Percentiles rank a stretch among this genome's conserved stretches.
phyloP scores from a whole-genome alignment of 805 yeast genomes.

The Candida boidinii region DNA sequence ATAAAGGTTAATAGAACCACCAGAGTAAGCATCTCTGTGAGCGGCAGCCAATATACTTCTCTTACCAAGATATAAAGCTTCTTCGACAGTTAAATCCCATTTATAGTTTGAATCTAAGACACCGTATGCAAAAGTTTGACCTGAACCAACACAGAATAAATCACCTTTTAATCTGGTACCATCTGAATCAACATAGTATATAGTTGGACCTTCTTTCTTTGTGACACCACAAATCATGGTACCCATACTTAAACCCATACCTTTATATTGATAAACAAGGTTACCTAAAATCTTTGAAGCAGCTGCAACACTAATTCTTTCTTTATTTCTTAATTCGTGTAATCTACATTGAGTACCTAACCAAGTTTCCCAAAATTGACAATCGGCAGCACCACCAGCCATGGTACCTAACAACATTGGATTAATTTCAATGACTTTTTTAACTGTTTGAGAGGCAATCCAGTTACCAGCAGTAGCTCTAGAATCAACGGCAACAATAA shows the following conservation, averaged over 20 bases:
- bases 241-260: constrained; percentile 98
- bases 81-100: constrained; percentile 90
- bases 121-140: constrained; percentile 99
- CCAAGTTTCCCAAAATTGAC: constrained; percentile 99
- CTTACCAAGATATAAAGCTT: constrained; percentile 89
- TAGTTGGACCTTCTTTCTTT: constrained; percentile 89
- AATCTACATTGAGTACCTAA: constrained; percentile 92
- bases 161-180: constrained; percentile 95
- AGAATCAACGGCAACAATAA: constrained; percentile 93
- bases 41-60: constrained; percentile 96
- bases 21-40: constrained; percentile 96
- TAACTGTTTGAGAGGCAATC: constrained; percentile 97
- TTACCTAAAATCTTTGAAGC: constrained; percentile 91
- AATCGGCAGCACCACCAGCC: constrained; percentile 99
- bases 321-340: constrained; percentile 90
- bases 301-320: constrained; percentile 91
- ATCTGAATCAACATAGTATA: constrained; percentile 94
- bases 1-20: constrained; percentile 90
- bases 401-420: constrained; percentile 92
- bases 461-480: constrained; percentile 97
- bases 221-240: constrained; percentile 98
- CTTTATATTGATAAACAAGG: constrained; percentile 88
- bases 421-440: constrained; percentile 94
- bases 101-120: constrained; percentile 86
- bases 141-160: constrained; percentile 94